Base-by-base conservation (phyloP, 257 asterid genomes). In the Forsythia viridissima region DNA sequence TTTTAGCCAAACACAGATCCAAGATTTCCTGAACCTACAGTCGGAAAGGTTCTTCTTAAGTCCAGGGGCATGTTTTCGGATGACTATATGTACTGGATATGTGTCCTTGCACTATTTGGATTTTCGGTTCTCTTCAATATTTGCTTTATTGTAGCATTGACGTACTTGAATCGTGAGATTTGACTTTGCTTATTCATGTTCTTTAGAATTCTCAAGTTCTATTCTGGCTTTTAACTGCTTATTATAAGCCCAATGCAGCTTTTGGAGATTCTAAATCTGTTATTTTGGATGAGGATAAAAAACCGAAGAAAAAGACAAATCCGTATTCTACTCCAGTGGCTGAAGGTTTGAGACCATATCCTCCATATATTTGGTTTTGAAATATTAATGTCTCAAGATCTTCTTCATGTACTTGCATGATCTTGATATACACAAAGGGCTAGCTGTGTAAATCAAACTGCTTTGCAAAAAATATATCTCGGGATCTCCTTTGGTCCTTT, bases 11-110 rank as follows among this genome's bases (percentile, higher is more conserved):
- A 86, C 85, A 87, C 18, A 0, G 97, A 87, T 71, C 3, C 74
- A 1, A 86, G 91, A 74, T 89, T 87, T 88, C 2, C 87, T 8
- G 88, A 91, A 80, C 82, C 90, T 39, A 95, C 99, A 36, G 97
- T 93, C 13, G 99, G 99, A 9, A 87, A 84, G 87, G 97, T 90
- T 85, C 98, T 95, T 87, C 96, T 95, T 42, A 90, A 79, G 81
- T 59, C 88, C 67, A 91, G 98, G 89, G 97, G 98, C 80, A 93
- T 95, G 98, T 93, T 78, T 85, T 44, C 79, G 12, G 91, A 90
- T 79, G 99, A 92, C 37, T 81, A 90, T 75, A 87, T 87, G 97
- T 95, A 84, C 79, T 95, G 99, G 99, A 70, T 92, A 39, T 95
- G 97, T 55, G 78, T 95, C 34, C 52, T 79, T 80, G 98, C 97